Evolutionary conservation across 2,329 filamentous ascomycete species (phyloP).

Genomic region (Diaporthe citriasiana): DNA sequence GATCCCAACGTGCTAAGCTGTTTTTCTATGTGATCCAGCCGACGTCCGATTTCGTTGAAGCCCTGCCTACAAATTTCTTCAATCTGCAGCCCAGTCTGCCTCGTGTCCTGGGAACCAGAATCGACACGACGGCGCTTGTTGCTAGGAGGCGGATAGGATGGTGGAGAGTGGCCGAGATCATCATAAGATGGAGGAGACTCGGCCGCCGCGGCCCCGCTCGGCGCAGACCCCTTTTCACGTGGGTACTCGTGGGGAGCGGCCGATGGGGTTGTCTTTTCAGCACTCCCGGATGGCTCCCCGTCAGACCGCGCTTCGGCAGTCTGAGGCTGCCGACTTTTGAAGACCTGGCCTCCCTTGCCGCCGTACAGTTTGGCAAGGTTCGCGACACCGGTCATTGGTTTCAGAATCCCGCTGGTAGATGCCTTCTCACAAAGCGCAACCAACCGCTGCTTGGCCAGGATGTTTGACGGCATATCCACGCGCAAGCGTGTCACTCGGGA

Average conservation of each 20-base stretch:
- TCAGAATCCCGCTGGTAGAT: conserved; percentile 17
- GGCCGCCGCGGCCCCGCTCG: background rate
- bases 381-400: conserved; percentile 21
- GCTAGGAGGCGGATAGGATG: conserved; percentile 27
- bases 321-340: background rate
- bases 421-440: conserved; percentile 28
- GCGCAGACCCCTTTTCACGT: background rate
- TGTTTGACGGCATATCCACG: conserved; percentile 25
- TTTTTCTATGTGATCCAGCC: conserved; percentile 39
- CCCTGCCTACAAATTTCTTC: conserved; percentile 41
- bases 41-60: conserved; percentile 39
- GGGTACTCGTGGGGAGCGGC: background rate
- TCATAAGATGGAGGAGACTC: conserved; percentile 38
- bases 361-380: conserved; percentile 38
- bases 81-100: conserved; percentile 4
- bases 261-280: background rate
- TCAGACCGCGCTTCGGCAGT: background rate
- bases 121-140: conserved; percentile 38
- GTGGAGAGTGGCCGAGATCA: conserved; percentile 16
- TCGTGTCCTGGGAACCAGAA: background rate
- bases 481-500: conserved; percentile 20
- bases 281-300: background rate
- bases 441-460: conserved; percentile 23
- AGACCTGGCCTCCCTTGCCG: conserved; percentile 34
- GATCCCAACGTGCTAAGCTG: conserved; percentile 23